These are phyloP conservation scores for Neurospora sp. DNA, from an alignment of 495 filamentous ascomycete species.

Conservation along the genomic window DNA sequence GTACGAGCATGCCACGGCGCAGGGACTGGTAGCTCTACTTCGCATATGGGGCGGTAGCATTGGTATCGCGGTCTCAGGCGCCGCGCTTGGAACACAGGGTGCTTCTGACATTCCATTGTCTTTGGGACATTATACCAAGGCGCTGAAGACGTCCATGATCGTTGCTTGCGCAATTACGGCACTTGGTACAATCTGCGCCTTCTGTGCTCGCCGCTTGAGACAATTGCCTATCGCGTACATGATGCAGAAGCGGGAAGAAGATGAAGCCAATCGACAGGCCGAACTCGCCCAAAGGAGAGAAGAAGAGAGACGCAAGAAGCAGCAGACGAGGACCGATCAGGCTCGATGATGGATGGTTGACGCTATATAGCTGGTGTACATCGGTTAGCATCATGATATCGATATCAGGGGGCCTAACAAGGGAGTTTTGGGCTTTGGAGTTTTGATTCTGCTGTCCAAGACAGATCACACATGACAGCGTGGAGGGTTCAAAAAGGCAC, in stretches of 20 bases:
- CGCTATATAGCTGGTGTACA: not conserved
- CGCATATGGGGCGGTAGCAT: slow-evolving; percentile 43
- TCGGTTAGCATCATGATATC: not conserved
- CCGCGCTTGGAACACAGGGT: slow-evolving; percentile 21
- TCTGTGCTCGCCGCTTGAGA: slow-evolving; percentile 21
- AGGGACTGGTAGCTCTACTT: slow-evolving; percentile 42
- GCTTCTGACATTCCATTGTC: not conserved
- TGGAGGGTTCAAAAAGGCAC: not conserved
- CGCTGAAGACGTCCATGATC: slow-evolving; percentile 31
- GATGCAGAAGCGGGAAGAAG: slow-evolving; percentile 10
- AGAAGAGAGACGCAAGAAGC: not conserved
- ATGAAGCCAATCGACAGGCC: slow-evolving; percentile 6
- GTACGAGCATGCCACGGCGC: slow-evolving; percentile 35
- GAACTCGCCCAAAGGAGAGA: not conserved
- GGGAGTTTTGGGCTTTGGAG: not conserved
- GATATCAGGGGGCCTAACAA: not conserved
- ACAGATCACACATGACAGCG: not conserved
- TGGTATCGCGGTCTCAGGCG: slow-evolving; percentile 41
- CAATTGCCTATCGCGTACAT: slow-evolving; percentile 14
- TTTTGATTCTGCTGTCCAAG: not conserved
- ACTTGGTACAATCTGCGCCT: slow-evolving; percentile 18
- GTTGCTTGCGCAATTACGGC: slow-evolving; percentile 24
- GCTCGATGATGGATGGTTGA: not conserved
- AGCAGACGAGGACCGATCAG: not conserved
- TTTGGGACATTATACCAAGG: slow-evolving; percentile 24